Base-by-base conservation (phyloP, 1,139 yeast species). In the Kodamaea derodonti region DNA sequence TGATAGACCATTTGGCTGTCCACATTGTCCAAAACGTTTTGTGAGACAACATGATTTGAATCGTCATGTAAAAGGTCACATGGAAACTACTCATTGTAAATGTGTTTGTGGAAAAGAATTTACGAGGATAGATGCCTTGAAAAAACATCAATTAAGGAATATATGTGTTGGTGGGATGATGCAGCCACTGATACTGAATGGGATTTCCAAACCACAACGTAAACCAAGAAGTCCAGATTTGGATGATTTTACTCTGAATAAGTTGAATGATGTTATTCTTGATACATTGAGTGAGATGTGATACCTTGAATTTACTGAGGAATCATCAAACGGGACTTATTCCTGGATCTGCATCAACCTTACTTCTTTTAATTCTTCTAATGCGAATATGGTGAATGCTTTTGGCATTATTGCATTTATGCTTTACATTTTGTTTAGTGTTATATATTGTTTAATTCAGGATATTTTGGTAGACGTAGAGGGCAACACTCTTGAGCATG, bases 91-190 rank as follows among this genome's bases (percentile, higher is more conserved):
- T 29, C 82, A 75, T 48, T 66, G 70, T 39, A 69, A 66, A 30
- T 94, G 99, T 59, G 83, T 84, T 0, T 94, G 98, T 62, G 97
- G 97, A 14, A 90, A 88, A 60, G 83, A 82, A 42, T 94, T 92
- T 61, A 81, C 94, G 4, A 70, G 97, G 38, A 80, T 84, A 38
- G 97, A 92, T 61, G 96, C 97, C 0, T 65, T 90, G 55, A 79
- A 78, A 45, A 76, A 92, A 43, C 99, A 92, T 54, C 70, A 86
- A 46, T 71, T 78, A 33, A 69, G 95, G 48, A 78, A 80, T 65
- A 87, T 84, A 31, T 90, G 96, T 55, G 56, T 62, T 27, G 95
- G 94, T 17, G 92, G 87, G 4, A 17, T 6, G 57, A 76, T 22
- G 68, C 56, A 23, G 17, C 16, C 30, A 45, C 48, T 36, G 30